Conservation (phyloP, 139 green algal genomes). For the Volvox africanus region DNA sequence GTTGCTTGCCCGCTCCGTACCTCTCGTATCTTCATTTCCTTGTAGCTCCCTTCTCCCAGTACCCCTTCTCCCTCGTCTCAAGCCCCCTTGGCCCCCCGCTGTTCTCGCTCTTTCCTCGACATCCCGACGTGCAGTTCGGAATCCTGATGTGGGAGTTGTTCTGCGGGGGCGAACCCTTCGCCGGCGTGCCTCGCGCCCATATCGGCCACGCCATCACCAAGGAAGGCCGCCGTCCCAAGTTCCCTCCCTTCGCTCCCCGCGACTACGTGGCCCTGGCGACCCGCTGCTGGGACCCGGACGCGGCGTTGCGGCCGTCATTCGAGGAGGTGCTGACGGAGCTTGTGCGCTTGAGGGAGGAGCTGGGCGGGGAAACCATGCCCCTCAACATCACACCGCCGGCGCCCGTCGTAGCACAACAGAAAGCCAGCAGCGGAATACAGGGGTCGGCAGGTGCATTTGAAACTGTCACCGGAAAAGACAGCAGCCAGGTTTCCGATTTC, state of each 20-base stretch:
- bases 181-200: constrained; percentile 51
- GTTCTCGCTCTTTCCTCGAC: neutral
- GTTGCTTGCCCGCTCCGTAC: too few species aligned
- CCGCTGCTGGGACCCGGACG: constrained; percentile 54
- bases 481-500: neutral
- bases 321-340: constrained; percentile 49
- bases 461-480: neutral
- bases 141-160: constrained; percentile 54
- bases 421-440: neutral
- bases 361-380: constrained; percentile 21
- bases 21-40: too few species aligned
- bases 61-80: too few species aligned
- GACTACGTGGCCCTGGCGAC: constrained; percentile 35
- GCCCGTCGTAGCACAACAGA: neutral
- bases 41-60: too few species aligned
- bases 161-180: constrained; percentile 26
- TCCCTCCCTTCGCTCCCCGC: constrained; percentile 41
- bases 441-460: neutral
- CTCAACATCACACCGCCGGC: constrained; percentile 22
- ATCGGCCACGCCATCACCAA: constrained; percentile 56
- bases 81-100: neutral
- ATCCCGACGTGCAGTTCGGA: constrained; percentile 15
- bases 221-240: constrained; percentile 22
- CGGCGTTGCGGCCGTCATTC: constrained; percentile 44
- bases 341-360: constrained; percentile 29